Evolutionary conservation across 2,329 filamentous ascomycete genomes (phyloP), one percentile per base, ranked within the genome.

Genomic region (Claviceps sp.): DNA sequence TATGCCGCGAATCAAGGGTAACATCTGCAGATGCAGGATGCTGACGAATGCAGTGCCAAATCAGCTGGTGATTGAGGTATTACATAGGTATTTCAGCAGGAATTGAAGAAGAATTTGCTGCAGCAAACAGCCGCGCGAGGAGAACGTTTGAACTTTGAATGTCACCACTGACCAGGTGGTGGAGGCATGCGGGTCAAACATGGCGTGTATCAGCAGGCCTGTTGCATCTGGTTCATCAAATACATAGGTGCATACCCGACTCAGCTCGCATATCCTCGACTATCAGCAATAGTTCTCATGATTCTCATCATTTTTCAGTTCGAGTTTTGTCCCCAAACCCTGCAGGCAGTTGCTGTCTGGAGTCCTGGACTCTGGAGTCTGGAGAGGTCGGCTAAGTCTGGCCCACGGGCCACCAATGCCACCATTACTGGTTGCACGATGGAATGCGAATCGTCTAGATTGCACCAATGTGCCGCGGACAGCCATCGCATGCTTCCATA

Each of bases 181-280:
- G 40, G 16, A 6, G 17, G 50, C 34, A n/a, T 22, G 36, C 22
- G 46, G 17, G 39, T 49, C 45, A 45, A 49, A 52, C 50, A 52
- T n/a, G 40, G 20, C 17, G 34, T 23, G 46, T 52, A 40, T 52
- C 50, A 52, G 47, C 45, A 44, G 45, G 50, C 50, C 29, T 45
- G 45, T 22, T 49, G 45, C 50, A 20, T 39, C 4, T 11, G 29
- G 11, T 29, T 23, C 36, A 42, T 22, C 2, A n/a, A 16, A 22
- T 20, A 20, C 20, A 20, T n/a, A n/a, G n/a, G n/a, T n/a, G n/a
- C n/a, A n/a, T 20, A 42, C 17, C 39, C n/a, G n/a, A 42, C 39
- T 42, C 20, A 17, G 26, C 22, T 36, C 46, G 46, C 46, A 34
- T 9, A 16, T 47, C 14, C 36, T 9, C 26, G 40, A 16, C 23